Evolutionary conservation across 257 asterid species (phyloP), one percentile per base, ranked within the genome.

Genomic region (Fraxinus anomala): DNA sequence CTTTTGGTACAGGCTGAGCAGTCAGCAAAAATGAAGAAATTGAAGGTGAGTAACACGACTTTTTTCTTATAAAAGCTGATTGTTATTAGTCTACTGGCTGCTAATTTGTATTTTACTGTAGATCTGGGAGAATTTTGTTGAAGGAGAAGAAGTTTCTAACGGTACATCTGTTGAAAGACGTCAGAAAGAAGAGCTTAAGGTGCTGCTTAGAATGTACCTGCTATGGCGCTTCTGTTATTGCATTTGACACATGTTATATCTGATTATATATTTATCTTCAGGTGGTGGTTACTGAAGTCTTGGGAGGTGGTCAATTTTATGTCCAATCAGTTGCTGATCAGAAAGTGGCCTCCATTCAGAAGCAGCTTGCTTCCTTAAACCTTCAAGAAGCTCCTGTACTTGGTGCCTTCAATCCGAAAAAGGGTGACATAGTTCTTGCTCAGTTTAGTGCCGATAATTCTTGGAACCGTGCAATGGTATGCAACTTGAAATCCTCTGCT

Each of bases 391-490:
- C 91, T 78, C 98, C 99, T 73, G 70, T 91, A 21, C 84, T 93
- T 75, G 98, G 98, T 75, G 73, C 95, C 73, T 96, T 91, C 83
- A 96, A 87, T 83, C 99, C 99, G 19, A 96, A 85, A 80, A 93
- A 84, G 86, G 98, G 99, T 33, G 99, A 96, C 70, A 80, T 84
- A 36, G 95, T 93, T 78, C 92, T 92, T 76, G 96, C 98, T 63
- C 97, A 92, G 85, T 93, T 88, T 79, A 91, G 90, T 82, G 94
- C 90, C 0, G 99, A 93, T 86, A 90, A 93, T 80, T 92, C 99
- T 61, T 96, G 99, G 99, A 96, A 96, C 84, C 96, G 99, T 40
- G 99, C 98, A 49, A 86, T 96, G 98, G 98, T 93, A 83, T 67
- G 33, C 51, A 63, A 23, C 69, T 63, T 10, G 69, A 63, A 23